Conservation (phyloP, 169 alveolate species). For the Plasmodium relictum region DNA sequence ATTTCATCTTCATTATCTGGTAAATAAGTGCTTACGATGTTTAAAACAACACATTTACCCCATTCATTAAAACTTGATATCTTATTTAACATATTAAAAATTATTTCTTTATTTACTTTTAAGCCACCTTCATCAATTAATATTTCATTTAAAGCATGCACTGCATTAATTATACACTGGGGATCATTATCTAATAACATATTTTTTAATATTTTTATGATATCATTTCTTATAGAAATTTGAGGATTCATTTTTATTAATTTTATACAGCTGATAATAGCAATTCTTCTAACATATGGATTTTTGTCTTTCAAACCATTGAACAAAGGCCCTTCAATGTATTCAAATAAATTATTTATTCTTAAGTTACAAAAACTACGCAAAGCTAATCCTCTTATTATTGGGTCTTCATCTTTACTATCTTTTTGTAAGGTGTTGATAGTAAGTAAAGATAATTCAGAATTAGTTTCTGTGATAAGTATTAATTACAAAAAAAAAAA, state of each 20-base stretch:
- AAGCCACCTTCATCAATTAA: constrained; percentile 95
- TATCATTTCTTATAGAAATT: constrained; percentile 59
- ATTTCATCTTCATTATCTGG: constrained; percentile 95
- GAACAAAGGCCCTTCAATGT: constrained; percentile 73
- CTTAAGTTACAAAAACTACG: constrained; percentile 95
- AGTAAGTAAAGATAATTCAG: constrained; percentile 97
- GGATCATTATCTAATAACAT: constrained; percentile 92
- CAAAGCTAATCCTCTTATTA: constrained; percentile 97
- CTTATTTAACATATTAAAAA: constrained; percentile 88
- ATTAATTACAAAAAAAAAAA: background rate
- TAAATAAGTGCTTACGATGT: constrained; percentile 91
- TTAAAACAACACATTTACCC: constrained; percentile 96
- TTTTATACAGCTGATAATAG: constrained; percentile 93
- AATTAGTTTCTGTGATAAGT: constrained; percentile 92
- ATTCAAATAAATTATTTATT: constrained; percentile 84
- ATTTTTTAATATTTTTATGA: constrained; percentile 71
- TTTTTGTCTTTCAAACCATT: constrained; percentile 93
- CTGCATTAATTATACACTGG: constrained; percentile 92
- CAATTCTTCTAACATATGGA: constrained; percentile 97
- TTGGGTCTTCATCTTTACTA: constrained; percentile 96
- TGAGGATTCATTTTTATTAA: constrained; percentile 75
- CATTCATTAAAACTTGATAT: constrained; percentile 95
- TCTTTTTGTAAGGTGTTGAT: constrained; percentile 98
- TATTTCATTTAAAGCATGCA: constrained; percentile 95
- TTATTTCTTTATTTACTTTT: constrained; percentile 89